These are phyloP conservation scores for Nevesoporus exiguus DNA, from an alignment of 768 basidiomycete species.

Conservation along the genomic window DNA sequence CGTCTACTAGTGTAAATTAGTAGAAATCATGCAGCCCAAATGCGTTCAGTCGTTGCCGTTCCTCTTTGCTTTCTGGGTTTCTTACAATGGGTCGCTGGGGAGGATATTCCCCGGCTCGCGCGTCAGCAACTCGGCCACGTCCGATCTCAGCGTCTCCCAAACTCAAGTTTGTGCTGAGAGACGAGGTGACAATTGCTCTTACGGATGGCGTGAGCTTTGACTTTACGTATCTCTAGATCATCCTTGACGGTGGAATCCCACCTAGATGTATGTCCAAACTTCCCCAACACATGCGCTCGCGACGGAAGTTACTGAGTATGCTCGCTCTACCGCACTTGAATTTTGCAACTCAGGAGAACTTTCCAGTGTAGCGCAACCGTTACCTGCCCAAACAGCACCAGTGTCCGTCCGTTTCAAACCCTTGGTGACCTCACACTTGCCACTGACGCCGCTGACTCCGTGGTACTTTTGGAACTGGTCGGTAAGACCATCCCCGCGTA, in stretches of 20 bases:
- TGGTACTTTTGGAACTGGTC: slow-evolving; percentile 9
- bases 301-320: slow-evolving; percentile 22
- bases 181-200: slow-evolving; percentile 4
- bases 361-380: slow-evolving; percentile 8
- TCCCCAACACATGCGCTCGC: slow-evolving; percentile 14
- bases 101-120: not conserved
- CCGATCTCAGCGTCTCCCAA: slow-evolving; percentile 12
- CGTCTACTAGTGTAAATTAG: too few relatives aligned
- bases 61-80: slow-evolving; percentile 12
- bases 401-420: slow-evolving; percentile 5
- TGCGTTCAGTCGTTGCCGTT: not conserved
- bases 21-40: too few relatives aligned
- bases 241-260: not conserved
- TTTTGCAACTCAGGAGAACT: not conserved
- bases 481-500: not conserved
- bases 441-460: not conserved
- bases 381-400: slow-evolving; percentile 16
- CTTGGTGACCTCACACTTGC: not conserved
- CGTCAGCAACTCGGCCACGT: slow-evolving; percentile 7
- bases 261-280: slow-evolving; percentile 21
- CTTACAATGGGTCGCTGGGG: slow-evolving; percentile 8
- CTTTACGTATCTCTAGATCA: not conserved
- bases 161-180: slow-evolving; percentile 9
- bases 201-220: slow-evolving; percentile 14
- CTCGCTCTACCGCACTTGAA: not conserved